These are phyloP conservation scores for Suillus subalutaceus DNA, from an alignment of 768 basidiomycete species.

Conservation along the genomic window DNA sequence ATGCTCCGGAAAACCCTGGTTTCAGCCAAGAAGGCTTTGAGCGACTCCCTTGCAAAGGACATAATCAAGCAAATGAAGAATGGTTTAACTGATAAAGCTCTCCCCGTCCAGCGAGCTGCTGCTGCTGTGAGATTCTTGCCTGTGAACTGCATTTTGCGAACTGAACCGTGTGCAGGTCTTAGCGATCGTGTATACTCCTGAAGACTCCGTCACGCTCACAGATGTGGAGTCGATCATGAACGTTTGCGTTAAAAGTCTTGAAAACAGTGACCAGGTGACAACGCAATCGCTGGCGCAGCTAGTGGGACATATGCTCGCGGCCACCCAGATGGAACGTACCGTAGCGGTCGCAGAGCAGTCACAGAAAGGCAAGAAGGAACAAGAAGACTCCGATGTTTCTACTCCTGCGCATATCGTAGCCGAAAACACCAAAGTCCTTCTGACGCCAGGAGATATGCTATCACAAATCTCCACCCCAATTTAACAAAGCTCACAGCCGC, in stretches of 20 bases:
- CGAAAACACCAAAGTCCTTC: conserved; percentile 67
- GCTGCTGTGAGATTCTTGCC: conserved; percentile 57
- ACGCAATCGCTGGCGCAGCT: conserved; percentile 80
- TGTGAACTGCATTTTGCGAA: conserved; percentile 7
- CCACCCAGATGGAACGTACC: conserved; percentile 73
- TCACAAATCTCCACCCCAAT: conserved; percentile 72
- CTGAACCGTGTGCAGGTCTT: conserved; percentile 47
- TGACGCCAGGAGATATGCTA: conserved; percentile 81
- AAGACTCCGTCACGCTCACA: conserved; percentile 54
- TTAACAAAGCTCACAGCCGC: conserved; percentile 76
- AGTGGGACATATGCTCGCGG: conserved; percentile 80
- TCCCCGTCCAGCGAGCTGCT: conserved; percentile 83
- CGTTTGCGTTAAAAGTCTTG: conserved; percentile 72
- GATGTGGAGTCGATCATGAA: conserved; percentile 81
- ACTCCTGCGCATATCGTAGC: conserved; percentile 45
- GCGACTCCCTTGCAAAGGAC: conserved; percentile 79
- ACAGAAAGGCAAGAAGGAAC: conserved; percentile 66
- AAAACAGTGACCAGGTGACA: conserved; percentile 82
- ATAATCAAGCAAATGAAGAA: conserved; percentile 81
- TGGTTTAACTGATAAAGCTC: conserved; percentile 77
- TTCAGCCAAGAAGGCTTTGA: conserved; percentile 81
- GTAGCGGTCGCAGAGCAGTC: conserved; percentile 46
- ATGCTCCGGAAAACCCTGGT: conserved; percentile 79
- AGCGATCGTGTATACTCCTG: conserved; percentile 58
- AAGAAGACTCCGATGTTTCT: conserved; percentile 60